Percentiles rank a stretch among this genome's conserved stretches.
phyloP scores from a whole-genome alignment of 1,284 basidiomycete species.

The Fomes fomentarius region DNA sequence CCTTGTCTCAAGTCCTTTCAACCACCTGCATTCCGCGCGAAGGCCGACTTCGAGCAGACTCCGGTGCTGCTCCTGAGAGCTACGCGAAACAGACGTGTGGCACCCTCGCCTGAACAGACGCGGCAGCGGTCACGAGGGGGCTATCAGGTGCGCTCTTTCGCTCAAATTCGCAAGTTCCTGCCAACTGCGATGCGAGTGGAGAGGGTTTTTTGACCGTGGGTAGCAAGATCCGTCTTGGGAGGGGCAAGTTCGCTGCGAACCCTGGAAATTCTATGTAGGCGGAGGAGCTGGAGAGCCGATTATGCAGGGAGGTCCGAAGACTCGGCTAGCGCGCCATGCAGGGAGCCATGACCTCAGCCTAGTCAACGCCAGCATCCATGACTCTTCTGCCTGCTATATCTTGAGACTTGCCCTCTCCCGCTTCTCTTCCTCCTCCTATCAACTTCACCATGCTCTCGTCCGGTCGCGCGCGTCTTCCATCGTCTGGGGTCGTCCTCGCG shows the following conservation, averaged over 20 bases:
- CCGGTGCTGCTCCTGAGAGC: no score
- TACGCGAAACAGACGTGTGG: conserved; percentile 7
- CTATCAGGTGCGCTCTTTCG: conserved; percentile 1
- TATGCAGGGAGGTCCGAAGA: neutral
- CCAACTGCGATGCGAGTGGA: neutral
- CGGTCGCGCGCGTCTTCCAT: conserved; percentile 11
- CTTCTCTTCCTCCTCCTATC: conserved; percentile 6
- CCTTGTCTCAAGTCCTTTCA: no score
- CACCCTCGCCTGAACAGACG: neutral
- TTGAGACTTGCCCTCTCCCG: neutral
- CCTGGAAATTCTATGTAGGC: no score
- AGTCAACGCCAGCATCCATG: neutral
- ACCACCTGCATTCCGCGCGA: no score
- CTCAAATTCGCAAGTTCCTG: neutral
- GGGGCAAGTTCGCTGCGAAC: no score
- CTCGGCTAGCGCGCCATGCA: no score
- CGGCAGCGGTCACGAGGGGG: neutral
- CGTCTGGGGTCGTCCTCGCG: conserved; percentile 3
- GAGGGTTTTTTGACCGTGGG: no score
- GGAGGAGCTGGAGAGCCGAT: no score
- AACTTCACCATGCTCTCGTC: conserved; percentile 15
- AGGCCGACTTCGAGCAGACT: no score
- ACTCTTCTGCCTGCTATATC: no score
- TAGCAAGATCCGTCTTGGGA: no score
- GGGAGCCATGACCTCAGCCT: neutral